Percentiles rank a stretch among this genome's conserved stretches.
Evolutionary conservation across 2,329 filamentous ascomycete species (phyloP).

Genomic region (Fusarium pseudocircinatum): DNA sequence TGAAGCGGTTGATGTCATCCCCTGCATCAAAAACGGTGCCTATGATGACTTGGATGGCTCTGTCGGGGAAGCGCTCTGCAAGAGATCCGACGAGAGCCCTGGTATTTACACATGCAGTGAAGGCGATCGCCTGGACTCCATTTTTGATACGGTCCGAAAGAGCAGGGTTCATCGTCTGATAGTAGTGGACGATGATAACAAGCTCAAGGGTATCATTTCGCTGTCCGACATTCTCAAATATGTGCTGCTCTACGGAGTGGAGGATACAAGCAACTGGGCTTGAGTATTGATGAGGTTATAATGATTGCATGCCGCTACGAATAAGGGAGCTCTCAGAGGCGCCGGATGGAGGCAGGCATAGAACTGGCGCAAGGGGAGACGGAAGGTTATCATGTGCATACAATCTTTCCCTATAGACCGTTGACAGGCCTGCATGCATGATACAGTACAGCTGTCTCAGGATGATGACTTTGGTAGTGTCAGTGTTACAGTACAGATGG

Average conservation of each 20-base stretch:
- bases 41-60: constrained; percentile 90
- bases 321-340: constrained; percentile 12
- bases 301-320: constrained; percentile 39
- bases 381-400: constrained; percentile 41
- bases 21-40: constrained; percentile 89
- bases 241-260: constrained; percentile 83
- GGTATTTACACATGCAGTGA: constrained; percentile 97
- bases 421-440: constrained; percentile 11
- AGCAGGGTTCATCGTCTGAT: constrained; percentile 93
- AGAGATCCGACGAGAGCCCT: constrained; percentile 88
- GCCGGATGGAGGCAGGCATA: constrained; percentile 34
- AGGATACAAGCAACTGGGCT: constrained; percentile 52
- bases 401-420: constrained; percentile 37
- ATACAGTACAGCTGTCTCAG: constrained; percentile 15
- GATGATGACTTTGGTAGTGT: constrained; percentile 23
- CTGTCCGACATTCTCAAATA: constrained; percentile 97
- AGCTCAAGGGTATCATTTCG: constrained; percentile 88
- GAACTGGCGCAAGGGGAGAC: constrained; percentile 39
- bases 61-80: constrained; percentile 89
- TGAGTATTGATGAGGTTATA: constrained; percentile 32
- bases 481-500: constrained; percentile 10
- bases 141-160: constrained; percentile 96
- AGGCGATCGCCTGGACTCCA: constrained; percentile 90
- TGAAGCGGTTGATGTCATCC: constrained; percentile 96
- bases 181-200: constrained; percentile 89